A percentile compares a stretch with the other conserved stretches of the same genome.
Conservation (phyloP, 495 filamentous ascomycete species). For the Penicillium soppii region DNA sequence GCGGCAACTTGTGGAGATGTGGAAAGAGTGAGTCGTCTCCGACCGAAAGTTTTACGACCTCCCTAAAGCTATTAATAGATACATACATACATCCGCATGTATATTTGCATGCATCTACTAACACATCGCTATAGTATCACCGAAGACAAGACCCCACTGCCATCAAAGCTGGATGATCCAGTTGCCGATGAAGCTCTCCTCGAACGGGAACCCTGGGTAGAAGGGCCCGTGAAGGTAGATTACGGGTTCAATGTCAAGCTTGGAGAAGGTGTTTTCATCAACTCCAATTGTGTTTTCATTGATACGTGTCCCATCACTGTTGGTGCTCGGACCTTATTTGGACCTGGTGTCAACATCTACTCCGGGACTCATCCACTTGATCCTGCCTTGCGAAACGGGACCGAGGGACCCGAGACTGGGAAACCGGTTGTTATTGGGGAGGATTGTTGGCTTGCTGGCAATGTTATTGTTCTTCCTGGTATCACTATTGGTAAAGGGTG, state of each 20-base stretch:
- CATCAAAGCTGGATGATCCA: constrained; percentile 48
- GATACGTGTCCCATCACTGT: constrained; percentile 78
- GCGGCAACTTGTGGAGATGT: constrained; percentile 62
- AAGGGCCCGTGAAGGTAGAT: constrained; percentile 68
- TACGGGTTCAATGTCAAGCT: constrained; percentile 74
- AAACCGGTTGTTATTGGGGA: constrained; percentile 76
- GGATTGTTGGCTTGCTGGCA: constrained; percentile 88
- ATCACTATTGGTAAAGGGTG: constrained; percentile 78
- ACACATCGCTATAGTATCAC: constrained; percentile 46
- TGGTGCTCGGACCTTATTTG: constrained; percentile 76
- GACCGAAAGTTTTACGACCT: no score
- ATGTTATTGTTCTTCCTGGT: constrained; percentile 71
- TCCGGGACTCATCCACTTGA: constrained; percentile 75
- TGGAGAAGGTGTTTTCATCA: constrained; percentile 70
- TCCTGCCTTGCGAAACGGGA: constrained; percentile 70
- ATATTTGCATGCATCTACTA: neutral
- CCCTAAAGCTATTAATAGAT: no score
- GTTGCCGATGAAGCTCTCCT: constrained; percentile 62
- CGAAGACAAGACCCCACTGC: constrained; percentile 60
- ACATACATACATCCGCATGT: no score
- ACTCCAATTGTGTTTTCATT: constrained; percentile 71
- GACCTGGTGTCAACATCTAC: constrained; percentile 72
- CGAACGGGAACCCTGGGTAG: constrained; percentile 64
- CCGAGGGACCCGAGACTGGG: constrained; percentile 71
- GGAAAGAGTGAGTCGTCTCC: constrained; percentile 61